Evolutionary conservation across 2,329 filamentous ascomycete genomes (phyloP).

Genomic region (Diaporthe sp.): DNA sequence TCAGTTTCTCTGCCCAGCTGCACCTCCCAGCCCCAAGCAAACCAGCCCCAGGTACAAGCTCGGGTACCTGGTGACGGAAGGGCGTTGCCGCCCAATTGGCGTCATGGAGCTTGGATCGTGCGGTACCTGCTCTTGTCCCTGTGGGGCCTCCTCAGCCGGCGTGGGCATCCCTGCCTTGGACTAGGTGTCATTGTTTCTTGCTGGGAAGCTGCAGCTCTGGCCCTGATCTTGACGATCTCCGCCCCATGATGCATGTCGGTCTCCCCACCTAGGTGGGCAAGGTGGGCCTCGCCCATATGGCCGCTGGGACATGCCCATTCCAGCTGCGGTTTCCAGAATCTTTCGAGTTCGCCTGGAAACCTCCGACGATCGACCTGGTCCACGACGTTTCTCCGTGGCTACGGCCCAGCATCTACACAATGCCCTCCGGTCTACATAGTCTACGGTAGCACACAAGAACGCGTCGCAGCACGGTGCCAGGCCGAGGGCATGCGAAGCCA

Average conservation of each 20-base stretch:
- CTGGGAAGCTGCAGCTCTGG: slow-evolving; percentile 29
- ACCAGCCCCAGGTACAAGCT: slow-evolving; percentile 20
- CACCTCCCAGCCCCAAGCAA: slow-evolving; percentile 13
- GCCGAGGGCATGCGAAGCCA: neutral
- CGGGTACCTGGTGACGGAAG: slow-evolving; percentile 33
- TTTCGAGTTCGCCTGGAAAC: slow-evolving; percentile 18
- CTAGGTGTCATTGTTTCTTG: slow-evolving; percentile 18
- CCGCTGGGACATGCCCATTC: slow-evolving; percentile 20
- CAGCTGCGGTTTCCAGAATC: slow-evolving; percentile 28
- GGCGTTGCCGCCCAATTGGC: slow-evolving; percentile 3
- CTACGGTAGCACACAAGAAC: neutral
- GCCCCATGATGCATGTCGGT: slow-evolving; percentile 21
- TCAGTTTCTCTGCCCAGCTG: slow-evolving; percentile 8
- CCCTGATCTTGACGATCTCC: slow-evolving; percentile 29
- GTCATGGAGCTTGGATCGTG: slow-evolving; percentile 19
- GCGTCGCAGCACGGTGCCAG: neutral
- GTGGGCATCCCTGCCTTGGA: slow-evolving; percentile 34
- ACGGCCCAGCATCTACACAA: neutral
- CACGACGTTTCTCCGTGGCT: neutral
- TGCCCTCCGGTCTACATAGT: neutral
- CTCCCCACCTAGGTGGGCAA: slow-evolving; percentile 7
- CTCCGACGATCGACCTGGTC: slow-evolving; percentile 14
- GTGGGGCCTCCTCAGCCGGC: slow-evolving; percentile 20
- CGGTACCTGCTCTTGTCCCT: slow-evolving; percentile 31
- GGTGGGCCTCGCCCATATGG: slow-evolving; percentile 16